Base-by-base conservation (phyloP, 2,329 filamentous ascomycete genomes). In the Sarocladium brachiariae region DNA sequence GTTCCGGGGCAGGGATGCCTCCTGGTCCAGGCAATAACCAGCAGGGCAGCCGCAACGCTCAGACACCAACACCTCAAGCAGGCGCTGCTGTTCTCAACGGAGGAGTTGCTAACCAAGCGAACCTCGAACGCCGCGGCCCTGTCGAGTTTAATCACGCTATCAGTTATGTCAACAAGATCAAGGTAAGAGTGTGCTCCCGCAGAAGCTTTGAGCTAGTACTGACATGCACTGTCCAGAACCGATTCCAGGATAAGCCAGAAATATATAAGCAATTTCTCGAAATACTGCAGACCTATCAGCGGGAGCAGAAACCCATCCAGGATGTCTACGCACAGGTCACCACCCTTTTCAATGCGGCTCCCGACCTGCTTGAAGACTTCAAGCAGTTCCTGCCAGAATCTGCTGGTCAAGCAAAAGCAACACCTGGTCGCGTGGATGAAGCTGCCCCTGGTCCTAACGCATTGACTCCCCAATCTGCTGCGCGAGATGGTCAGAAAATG, bases 131-230 rank as follows among this genome's bases (percentile, higher is more conserved):
- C 63, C 83, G 91, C 51, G 92, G 91, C 0, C 93, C 93, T 1
- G 93, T 99, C 16, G 93, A 99, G 64, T 99, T 99, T 68, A 99
- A 99, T 65, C 93, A 99, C 70, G 93, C 93, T 1, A 99, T 99
- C 56, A 97, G 91, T 66, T 99, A 99, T 62, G 93, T 99, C 50
- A 99, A 99, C 65, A 99, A 99, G 72, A 99, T 99, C 62, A 99
- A 99, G 84, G 91, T 93, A 71, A 78, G 59, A 52, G 18, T 4
- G 35, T 19, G 16, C 16, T 21, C 16, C 13, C 6, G 7, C 38
- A 23, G 9, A 48, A 39, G 53, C 25, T 49, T 24, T 37, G 39
- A 48, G 48, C 41, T 49, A 27, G 38, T 51, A 43, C 18, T 43
- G 23, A 33, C 24, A 16, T 50, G 23, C 18, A 16, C 43, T 43